Conservation (phyloP, 1,284 basidiomycete genomes). For the Boletus sp. region DNA sequence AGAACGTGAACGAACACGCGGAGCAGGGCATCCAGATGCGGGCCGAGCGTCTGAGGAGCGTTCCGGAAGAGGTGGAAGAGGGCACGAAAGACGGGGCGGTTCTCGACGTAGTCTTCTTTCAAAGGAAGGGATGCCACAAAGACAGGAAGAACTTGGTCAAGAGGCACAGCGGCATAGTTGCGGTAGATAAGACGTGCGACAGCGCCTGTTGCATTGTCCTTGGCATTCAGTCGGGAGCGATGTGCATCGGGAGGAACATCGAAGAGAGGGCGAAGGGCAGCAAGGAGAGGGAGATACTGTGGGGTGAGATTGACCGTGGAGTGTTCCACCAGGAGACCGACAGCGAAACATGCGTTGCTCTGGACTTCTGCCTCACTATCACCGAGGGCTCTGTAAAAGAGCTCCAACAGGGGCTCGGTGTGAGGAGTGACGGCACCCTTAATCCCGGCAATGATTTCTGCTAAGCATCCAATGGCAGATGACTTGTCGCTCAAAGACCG, state of each 20-base stretch:
- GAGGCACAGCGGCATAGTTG: conserved; percentile 79
- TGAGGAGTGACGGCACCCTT: conserved; percentile 84
- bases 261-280: conserved; percentile 84
- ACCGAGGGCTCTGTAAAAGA: conserved; percentile 80
- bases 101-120: conserved; percentile 87
- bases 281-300: conserved; percentile 82
- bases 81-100: conserved; percentile 85
- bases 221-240: conserved; percentile 75
- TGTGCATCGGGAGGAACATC: conserved; percentile 59
- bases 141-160: conserved; percentile 88
- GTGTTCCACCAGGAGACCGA: conserved; percentile 91
- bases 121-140: conserved; percentile 85
- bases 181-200: conserved; percentile 87
- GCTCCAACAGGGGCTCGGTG: conserved; percentile 80
- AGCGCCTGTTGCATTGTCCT: conserved; percentile 95
- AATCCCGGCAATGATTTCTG: conserved; percentile 95
- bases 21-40: conserved; percentile 82
- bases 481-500: conserved; percentile 91
- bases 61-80: conserved; percentile 87
- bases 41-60: conserved; percentile 68
- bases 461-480: conserved; percentile 90
- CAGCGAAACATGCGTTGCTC: conserved; percentile 95
- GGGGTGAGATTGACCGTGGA: conserved; percentile 79
- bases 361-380: conserved; percentile 92
- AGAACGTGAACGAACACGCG: conserved; percentile 84